A percentile compares a stretch with the other conserved stretches of the same genome.
These are phyloP conservation scores for Sclerotinia subarctica DNA, from an alignment of 2,329 filamentous ascomycete species.

Conservation along the genomic window DNA sequence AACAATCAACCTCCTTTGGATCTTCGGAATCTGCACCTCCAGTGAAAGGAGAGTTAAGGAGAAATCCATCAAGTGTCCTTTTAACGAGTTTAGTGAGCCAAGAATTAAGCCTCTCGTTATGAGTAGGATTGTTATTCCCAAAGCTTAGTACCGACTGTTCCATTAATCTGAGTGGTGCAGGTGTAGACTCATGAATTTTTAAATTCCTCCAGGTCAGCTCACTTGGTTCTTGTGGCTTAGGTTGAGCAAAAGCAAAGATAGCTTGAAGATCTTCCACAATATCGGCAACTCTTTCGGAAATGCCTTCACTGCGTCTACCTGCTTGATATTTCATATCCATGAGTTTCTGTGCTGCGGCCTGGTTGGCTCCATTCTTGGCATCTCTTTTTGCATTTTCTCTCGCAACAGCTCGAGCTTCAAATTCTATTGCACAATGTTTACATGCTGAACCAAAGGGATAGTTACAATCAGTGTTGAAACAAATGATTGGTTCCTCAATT, in stretches of 20 bases:
- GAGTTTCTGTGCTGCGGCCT: neutral
- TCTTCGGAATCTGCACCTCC: conserved; percentile 8
- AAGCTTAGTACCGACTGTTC: too few species aligned
- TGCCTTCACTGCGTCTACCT: neutral
- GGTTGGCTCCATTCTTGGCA: neutral
- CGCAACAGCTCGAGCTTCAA: neutral
- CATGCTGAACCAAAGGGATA: conserved; percentile 25
- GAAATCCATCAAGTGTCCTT: neutral
- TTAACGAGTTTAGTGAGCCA: conserved; percentile 9
- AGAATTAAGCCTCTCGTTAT: neutral
- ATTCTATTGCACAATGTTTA: neutral
- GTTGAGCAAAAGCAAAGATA: neutral
- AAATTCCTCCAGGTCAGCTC: neutral
- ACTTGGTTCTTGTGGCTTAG: neutral
- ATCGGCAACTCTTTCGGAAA: neutral
- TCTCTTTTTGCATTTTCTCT: neutral
- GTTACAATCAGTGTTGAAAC: conserved; percentile 22
- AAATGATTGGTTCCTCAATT: conserved; percentile 20
- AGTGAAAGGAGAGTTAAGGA: neutral
- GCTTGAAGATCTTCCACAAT: neutral
- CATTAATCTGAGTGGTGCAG: too few species aligned
- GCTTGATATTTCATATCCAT: neutral
- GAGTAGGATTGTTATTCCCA: too few species aligned
- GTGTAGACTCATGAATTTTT: neutral
- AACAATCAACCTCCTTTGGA: neutral